Evolutionary conservation across 345 rosid species (phyloP), one percentile per base, ranked within the genome.

Genomic region (Rhizophora mangle): DNA sequence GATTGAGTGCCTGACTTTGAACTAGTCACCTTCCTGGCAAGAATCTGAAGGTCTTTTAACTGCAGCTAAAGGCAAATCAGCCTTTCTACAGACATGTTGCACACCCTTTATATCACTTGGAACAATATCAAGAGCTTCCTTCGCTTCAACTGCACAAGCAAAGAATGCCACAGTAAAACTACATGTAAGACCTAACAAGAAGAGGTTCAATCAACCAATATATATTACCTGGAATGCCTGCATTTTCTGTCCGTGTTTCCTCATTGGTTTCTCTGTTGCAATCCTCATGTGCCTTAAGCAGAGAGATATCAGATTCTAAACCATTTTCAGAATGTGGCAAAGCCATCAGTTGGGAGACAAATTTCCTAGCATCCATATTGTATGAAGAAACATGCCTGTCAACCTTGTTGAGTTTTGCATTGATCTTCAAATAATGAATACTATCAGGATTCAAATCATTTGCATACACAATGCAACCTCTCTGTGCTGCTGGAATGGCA

Each of bases 321-420:
- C 65, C 70, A 67, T 37, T 71, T 64, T 80, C 87, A 53, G 60
- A 67, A 69, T 36, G 72, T 47, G 93, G 88, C n/a, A 60, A 78
- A n/a, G 53, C 57, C 87, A 86, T 84, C 79, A 94, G 34, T 60
- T 89, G 85, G 11, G 86, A 77, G 68, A 86, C 52, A 57, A 91
- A 94, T 66, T 84, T 86, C 78, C 97, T 84, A 26, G 98, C 98
- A 86, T 94, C 98, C 95, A 91, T 76, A 73, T 88, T 91, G 82
- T 84, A 87, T 61, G 89, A 80, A 79, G 67, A 70, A 67, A 91
- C 76, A 36, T 49, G 68, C 67, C 78, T 84, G 64, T 89, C 93
- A 68, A 94, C 97, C 86, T 91, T 91, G 78, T 88, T 94, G 76
- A 87, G 68, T 77, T 85, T 77, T 60, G 96, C 95, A 86, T 94